phyloP scores from a whole-genome alignment of 768 basidiomycete species.

The Panaeolus papilionaceus region DNA sequence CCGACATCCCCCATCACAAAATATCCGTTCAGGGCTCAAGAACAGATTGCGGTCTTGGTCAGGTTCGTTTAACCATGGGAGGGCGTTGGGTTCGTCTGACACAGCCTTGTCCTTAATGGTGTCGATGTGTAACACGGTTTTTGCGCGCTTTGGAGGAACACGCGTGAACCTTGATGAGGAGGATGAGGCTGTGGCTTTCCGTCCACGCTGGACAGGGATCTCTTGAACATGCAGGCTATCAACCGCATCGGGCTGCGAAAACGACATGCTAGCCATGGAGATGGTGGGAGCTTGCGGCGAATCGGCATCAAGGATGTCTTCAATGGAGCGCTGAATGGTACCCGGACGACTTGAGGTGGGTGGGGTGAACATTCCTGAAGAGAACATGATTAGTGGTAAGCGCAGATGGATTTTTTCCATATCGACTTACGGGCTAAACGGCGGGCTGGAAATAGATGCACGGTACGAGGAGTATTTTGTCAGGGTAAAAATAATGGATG shows the following conservation, averaged over 20 bases:
- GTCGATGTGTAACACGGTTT: not conserved
- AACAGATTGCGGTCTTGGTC: not conserved
- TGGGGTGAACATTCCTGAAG: not conserved
- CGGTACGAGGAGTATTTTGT: not conserved
- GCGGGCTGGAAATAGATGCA: not conserved
- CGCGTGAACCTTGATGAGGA: not conserved
- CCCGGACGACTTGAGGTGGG: not conserved
- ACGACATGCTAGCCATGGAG: too few species aligned
- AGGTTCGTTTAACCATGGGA: not conserved
- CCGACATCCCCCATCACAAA: conserved; percentile 23
- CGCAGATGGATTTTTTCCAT: too few species aligned
- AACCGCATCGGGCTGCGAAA: too few species aligned
- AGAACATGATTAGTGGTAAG: not conserved
- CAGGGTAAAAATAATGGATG: too few species aligned
- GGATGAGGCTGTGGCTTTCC: not conserved
- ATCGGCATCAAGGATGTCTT: not conserved
- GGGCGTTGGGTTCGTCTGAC: not conserved
- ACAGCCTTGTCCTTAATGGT: not conserved
- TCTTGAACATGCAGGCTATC: too few species aligned
- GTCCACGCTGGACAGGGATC: too few species aligned
- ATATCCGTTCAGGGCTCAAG: conserved; percentile 16
- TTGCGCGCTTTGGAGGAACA: not conserved
- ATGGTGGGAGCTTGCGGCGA: not conserved
- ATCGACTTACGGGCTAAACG: not conserved
- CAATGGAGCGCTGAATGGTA: not conserved